A percentile compares a stretch with the other conserved stretches of the same genome.
These are phyloP conservation scores for Fusarium illudens DNA, from an alignment of 2,329 filamentous ascomycete genomes.

Conservation along the genomic window DNA sequence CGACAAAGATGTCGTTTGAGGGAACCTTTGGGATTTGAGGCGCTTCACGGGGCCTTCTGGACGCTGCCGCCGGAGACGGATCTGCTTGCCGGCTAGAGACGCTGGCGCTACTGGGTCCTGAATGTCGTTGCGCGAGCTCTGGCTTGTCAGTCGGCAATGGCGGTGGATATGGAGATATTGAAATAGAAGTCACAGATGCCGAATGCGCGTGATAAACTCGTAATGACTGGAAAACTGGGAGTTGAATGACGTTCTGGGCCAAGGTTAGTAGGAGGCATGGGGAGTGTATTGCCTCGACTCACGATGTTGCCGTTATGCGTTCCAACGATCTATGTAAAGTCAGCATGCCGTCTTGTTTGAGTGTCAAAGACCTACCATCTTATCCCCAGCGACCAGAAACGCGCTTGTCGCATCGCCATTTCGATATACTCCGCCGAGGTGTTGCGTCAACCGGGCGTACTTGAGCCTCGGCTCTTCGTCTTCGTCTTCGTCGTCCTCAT, in stretches of 20 bases:
- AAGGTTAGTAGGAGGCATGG: conserved; percentile 38
- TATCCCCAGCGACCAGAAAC: conserved; percentile 91
- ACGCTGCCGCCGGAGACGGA: conserved; percentile 59
- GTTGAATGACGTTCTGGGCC: conserved; percentile 79
- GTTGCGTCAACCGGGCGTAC: conserved; percentile 85
- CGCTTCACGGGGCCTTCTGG: conserved; percentile 61
- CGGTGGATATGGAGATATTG: conserved; percentile 84
- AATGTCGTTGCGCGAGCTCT: conserved; percentile 51
- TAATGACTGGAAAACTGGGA: conserved; percentile 82
- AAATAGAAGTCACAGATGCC: conserved; percentile 88
- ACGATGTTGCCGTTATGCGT: conserved; percentile 98
- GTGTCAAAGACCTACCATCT: conserved; percentile 74
- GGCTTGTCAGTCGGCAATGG: conserved; percentile 57
- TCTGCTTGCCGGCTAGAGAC: conserved; percentile 46
- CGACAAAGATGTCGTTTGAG: conserved; percentile 92
- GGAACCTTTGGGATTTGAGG: conserved; percentile 74
- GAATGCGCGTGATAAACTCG: conserved; percentile 92
- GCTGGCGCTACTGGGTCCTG: conserved; percentile 48
- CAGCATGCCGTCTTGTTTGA: conserved; percentile 13
- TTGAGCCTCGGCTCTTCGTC: conserved; percentile 96
- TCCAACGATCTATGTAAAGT: conserved; percentile 74
- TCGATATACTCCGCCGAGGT: conserved; percentile 82
- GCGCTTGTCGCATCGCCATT: conserved; percentile 95
- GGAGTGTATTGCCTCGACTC: conserved; percentile 50
- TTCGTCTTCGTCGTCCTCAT: conserved; percentile 81